A percentile compares a stretch with the other conserved stretches of the same genome.
Evolutionary conservation across 2,329 filamentous ascomycete species (phyloP).

Genomic region (Didymella arachidicola): DNA sequence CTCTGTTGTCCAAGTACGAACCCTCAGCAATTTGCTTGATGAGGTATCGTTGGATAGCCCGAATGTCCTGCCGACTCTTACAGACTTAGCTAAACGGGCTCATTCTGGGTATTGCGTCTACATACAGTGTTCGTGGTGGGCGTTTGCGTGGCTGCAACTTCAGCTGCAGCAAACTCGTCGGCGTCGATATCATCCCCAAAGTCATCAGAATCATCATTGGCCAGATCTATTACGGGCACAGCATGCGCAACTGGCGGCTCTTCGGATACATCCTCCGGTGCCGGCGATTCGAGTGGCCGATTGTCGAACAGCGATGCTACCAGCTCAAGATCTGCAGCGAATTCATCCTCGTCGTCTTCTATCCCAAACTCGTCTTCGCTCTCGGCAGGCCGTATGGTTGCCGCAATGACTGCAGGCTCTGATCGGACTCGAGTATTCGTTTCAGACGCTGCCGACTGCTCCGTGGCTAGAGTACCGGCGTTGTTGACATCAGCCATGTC

Average conservation of each 20-base stretch:
- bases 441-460: conserved; percentile 16
- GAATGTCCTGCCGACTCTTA: conserved; percentile 71
- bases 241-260: neutral
- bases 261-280: conserved; percentile 11
- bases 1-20: conserved; percentile 70
- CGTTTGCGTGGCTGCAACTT: conserved; percentile 76
- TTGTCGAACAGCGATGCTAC: conserved; percentile 64
- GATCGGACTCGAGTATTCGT: conserved; percentile 16
- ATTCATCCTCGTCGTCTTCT: conserved; percentile 58
- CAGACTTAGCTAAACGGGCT: conserved; percentile 66
- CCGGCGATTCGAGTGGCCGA: conserved; percentile 40
- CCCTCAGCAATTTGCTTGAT: conserved; percentile 76
- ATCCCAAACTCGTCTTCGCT: conserved; percentile 57
- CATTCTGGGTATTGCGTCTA: conserved; percentile 47
- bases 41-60: conserved; percentile 85
- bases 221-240: conserved; percentile 35
- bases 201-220: conserved; percentile 63
- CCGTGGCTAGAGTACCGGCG: conserved; percentile 31
- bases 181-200: conserved; percentile 78
- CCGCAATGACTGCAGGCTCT: conserved; percentile 14
- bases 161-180: conserved; percentile 71
- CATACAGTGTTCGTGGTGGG: conserved; percentile 59
- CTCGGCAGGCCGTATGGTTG: conserved; percentile 15
- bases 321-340: conserved; percentile 66
- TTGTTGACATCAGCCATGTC: conserved; percentile 43